Conservation (phyloP, 1,139 yeast genomes). For the Diutina scorzettiae region DNA sequence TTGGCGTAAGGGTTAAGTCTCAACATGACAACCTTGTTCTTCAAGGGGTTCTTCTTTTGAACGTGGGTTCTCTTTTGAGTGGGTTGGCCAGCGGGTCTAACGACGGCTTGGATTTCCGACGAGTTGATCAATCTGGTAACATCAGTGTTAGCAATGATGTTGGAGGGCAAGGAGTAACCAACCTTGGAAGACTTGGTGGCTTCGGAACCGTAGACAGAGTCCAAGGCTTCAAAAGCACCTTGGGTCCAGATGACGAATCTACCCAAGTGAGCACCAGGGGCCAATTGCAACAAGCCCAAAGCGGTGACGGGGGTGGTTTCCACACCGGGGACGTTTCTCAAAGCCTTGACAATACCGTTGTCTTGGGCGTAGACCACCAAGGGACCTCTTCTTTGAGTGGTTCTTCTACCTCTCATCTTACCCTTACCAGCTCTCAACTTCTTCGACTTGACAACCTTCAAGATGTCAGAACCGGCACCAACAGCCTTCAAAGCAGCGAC, state of each 20-base stretch:
- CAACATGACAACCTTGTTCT: slow-evolving; percentile 97
- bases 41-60: slow-evolving; percentile 99
- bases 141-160: slow-evolving; percentile 93
- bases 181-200: slow-evolving; percentile 76
- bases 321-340: slow-evolving; percentile 99
- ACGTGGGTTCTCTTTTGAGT: slow-evolving; percentile 90
- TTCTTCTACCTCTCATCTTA: slow-evolving; percentile 99
- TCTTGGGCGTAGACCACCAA: slow-evolving; percentile 96
- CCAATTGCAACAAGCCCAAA: slow-evolving; percentile 95
- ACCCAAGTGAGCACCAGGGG: slow-evolving; percentile 99
- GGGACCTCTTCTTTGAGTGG: slow-evolving; percentile 99
- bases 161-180: slow-evolving; percentile 85
- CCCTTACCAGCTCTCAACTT: slow-evolving; percentile 99
- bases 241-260: slow-evolving; percentile 99
- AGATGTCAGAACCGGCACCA: slow-evolving; percentile 98
- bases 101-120: slow-evolving; percentile 95
- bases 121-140: slow-evolving; percentile 97
- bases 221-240: slow-evolving; percentile 94
- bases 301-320: slow-evolving; percentile 91
- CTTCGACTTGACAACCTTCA: slow-evolving; percentile 97
- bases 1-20: slow-evolving; percentile 99
- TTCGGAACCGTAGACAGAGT: slow-evolving; percentile 95
- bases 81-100: slow-evolving; percentile 82
- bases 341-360: slow-evolving; percentile 96
- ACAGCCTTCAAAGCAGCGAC: slow-evolving; percentile 96